Base-by-base conservation (phyloP, 345 rosid species). In the Erysimum cheiranthoides region DNA sequence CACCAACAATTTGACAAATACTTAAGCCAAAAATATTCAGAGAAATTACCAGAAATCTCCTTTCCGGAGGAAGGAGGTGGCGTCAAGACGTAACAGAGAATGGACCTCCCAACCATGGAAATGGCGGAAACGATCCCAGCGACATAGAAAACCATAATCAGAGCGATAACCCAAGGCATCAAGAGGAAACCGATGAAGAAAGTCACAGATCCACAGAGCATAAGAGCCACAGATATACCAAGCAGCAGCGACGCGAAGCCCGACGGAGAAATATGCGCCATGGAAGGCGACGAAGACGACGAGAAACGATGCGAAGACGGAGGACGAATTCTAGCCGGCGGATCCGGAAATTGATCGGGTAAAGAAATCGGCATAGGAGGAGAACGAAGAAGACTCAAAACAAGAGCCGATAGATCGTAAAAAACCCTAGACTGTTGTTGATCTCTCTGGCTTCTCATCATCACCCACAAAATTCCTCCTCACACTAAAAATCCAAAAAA, bases 161-260 rank as follows among this genome's bases (percentile, higher is more conserved):
- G 82, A 68, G 93, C 94, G 2, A 95, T 42, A 52, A 92, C 89
- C 98, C 98, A 95, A 1, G 99, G 99, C 96, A 95, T 86, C 89
- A 95, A 61, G 73, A 95, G 79, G 62, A 95, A 89, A 0, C 99
- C 99, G 17, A 95, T 86, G 65, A 95, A 92, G 83, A 95, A 92
- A 52, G 99, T 90, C 54, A 95, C 85, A 46, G 96, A 90, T 81
- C 99, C 98, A 57, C 98, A 90, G 4, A 95, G 73, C 93, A 95
- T 92, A 81, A 95, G 73, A 5, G 93, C 74, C 68, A 95, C n/a
- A 3, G 96, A 92, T 7, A 86, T 79, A 63, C 98, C 99, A 2
- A 95, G 81, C 78, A 95, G 80, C 88, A 90, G 47, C 47, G 93
- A 89, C 53, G 93, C 97, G 34, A 95, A 90, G 2, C 94, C 99